Evolutionary conservation across 2,329 filamentous ascomycete species (phyloP).

Genomic region (Diaporthe sp.): DNA sequence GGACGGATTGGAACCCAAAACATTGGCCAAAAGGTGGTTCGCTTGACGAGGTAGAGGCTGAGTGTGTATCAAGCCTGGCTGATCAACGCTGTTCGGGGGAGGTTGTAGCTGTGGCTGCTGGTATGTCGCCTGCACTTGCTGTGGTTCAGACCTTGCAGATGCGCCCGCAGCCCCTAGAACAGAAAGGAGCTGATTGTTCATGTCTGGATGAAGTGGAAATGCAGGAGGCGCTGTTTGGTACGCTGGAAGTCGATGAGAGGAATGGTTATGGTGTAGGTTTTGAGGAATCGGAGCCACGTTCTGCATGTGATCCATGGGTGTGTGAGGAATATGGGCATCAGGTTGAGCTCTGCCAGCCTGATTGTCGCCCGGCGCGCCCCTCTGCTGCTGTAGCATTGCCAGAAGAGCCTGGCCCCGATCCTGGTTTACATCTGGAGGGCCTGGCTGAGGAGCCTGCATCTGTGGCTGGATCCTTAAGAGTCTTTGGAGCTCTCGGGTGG

Average conservation of each 20-base stretch:
- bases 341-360: constrained; percentile 36
- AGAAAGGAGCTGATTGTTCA: constrained; percentile 38
- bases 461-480: constrained; percentile 66
- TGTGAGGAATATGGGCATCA: constrained; percentile 51
- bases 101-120: constrained; percentile 36
- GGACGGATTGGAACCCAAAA: not conserved
- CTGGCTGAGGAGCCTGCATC: constrained; percentile 58
- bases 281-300: constrained; percentile 62
- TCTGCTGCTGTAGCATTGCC: constrained; percentile 60
- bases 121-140: not conserved
- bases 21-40: constrained; percentile 26
- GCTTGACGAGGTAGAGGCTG: constrained; percentile 33
- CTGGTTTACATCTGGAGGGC: constrained; percentile 21
- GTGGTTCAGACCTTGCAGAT: constrained; percentile 30
- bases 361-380: constrained; percentile 40
- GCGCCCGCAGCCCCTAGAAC: constrained; percentile 38
- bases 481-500: constrained; percentile 63
- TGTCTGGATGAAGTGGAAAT: constrained; percentile 55
- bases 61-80: constrained; percentile 38
- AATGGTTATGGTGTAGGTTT: constrained; percentile 68
- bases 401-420: constrained; percentile 64
- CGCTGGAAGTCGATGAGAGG: constrained; percentile 57
- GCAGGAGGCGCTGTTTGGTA: constrained; percentile 59
- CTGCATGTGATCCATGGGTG: constrained; percentile 65
- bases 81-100: constrained; percentile 30